Percentiles rank a stretch among this genome's conserved stretches.
Conservation (phyloP, 768 basidiomycete species). For the Hebeloma cylindrosporum region DNA sequence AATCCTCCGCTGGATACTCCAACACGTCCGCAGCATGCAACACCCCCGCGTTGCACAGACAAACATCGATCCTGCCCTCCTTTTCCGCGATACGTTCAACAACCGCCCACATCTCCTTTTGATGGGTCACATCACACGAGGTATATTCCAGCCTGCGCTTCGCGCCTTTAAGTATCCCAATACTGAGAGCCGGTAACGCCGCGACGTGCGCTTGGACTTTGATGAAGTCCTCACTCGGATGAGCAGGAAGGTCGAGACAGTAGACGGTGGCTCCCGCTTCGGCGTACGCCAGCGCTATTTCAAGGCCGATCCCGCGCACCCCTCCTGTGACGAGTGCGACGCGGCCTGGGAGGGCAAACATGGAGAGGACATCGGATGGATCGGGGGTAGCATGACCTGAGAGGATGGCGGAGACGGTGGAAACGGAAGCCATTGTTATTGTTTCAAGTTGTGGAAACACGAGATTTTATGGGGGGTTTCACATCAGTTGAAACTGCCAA, state of each 20-base stretch:
- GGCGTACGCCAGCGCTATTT: slow-evolving; percentile 26
- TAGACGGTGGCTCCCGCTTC: slow-evolving; percentile 41
- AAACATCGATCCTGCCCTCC: slow-evolving; percentile 64
- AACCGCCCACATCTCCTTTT: slow-evolving; percentile 44
- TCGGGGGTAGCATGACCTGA: neutral
- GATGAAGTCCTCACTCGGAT: slow-evolving; percentile 50
- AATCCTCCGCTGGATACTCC: slow-evolving; percentile 56
- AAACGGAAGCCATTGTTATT: neutral
- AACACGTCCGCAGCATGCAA: slow-evolving; percentile 48
- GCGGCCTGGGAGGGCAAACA: slow-evolving; percentile 21
- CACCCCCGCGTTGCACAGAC: slow-evolving; percentile 68
- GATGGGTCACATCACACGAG: slow-evolving; percentile 56
- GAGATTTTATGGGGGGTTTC: no score
- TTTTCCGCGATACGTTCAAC: slow-evolving; percentile 53
- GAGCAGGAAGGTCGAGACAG: slow-evolving; percentile 57
- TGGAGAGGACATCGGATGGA: slow-evolving; percentile 16
- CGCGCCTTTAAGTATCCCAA: slow-evolving; percentile 13
- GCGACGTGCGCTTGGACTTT: slow-evolving; percentile 46
- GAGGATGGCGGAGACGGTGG: slow-evolving; percentile 13
- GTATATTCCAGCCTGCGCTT: slow-evolving; percentile 46
- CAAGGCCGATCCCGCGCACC: slow-evolving; percentile 30
- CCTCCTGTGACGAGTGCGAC: slow-evolving; percentile 28
- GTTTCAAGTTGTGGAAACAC: no score
- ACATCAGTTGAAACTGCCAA: no score
- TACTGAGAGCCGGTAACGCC: slow-evolving; percentile 23